Evolutionary conservation across 352 stramenopile genomes (phyloP), one percentile per base, ranked within the genome.

Genomic region (Blastocystis sp.): DNA sequence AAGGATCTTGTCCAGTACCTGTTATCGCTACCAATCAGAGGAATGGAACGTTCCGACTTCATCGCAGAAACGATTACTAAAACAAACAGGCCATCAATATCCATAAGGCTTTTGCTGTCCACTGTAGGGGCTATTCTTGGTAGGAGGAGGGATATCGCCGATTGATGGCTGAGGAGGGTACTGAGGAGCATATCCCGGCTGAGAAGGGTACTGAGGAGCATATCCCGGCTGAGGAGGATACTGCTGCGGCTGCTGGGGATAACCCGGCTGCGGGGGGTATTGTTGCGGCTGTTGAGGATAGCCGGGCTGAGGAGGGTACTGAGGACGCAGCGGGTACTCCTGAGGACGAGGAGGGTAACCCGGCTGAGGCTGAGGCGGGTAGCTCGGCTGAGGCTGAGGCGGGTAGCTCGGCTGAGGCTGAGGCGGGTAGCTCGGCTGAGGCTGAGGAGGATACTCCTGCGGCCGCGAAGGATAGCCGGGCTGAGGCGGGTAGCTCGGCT

Each of bases 51-150:
- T 28, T 56, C 64, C 45, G 17, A 34, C 34, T 81, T 81, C 10
- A 62, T 21, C 52, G n/a, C 40, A 81, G 43, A 81, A 65, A 81
- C 17, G n/a, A 81, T 19, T 59, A 62, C 40, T 62, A 45, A 67
- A 40, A 67, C 34, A 38, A 62, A 66, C 43, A 43, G 17, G 14
- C n/a, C 61, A 81, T 41, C 38, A 65, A 21, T n/a, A 14, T 79
- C 11, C 41, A 19, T 41, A 53, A 53, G 38, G 59, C 56, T 45
- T 21, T 4, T 2, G 5, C 21, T 84, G 69, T 11, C 23, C 11
- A 84, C 19, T 23, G 28, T 66, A 53, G 23, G 11, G 56, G 19
- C 34, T 67, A 17, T 52, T 45, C 45, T 14, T 14, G n/a, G 38
- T 21, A 40, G 38, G 38, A 40, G 64, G 64, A 41, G 23, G 38